Conservation (phyloP, 306 rosid species). For the Rosa rugosa region DNA sequence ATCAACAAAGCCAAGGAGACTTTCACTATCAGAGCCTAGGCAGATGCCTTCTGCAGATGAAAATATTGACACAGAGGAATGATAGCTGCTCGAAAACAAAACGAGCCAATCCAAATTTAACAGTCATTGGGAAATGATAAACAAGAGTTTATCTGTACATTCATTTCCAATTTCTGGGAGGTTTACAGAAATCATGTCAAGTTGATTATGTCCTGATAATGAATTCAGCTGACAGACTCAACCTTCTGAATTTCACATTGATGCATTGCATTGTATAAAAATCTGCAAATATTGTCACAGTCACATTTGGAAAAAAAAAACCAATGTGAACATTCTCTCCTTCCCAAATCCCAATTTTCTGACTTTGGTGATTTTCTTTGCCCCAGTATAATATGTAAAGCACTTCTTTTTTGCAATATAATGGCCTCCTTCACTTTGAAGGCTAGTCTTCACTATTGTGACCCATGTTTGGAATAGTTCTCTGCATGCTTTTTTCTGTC, state of each 20-base stretch:
- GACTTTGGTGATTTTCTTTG: constrained; percentile 29
- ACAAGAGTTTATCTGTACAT: constrained; percentile 75
- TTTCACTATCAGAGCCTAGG: constrained; percentile 77
- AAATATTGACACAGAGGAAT: constrained; percentile 69
- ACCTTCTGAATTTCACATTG: constrained; percentile 64
- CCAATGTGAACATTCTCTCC: constrained; percentile 74
- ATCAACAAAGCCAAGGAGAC: constrained; percentile 66
- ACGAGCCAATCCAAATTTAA: constrained; percentile 46
- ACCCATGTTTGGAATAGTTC: constrained; percentile 30
- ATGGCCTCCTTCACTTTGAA: constrained; percentile 34
- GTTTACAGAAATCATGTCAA: constrained; percentile 71
- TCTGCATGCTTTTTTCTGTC: constrained; percentile 23
- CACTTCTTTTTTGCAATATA: constrained; percentile 36
- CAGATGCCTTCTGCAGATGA: constrained; percentile 77
- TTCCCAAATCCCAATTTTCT: constrained; percentile 43
- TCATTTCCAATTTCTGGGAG: constrained; percentile 77
- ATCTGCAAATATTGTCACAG: constrained; percentile 71
- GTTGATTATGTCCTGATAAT: constrained; percentile 58
- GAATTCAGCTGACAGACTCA: constrained; percentile 55
- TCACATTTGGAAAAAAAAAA: constrained; percentile 55
- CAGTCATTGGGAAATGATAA: constrained; percentile 58
- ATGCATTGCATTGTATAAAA: constrained; percentile 80
- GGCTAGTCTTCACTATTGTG: constrained; percentile 34
- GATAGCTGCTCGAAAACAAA: constrained; percentile 44
- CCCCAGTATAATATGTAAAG: constrained; percentile 35